These are phyloP conservation scores for Sporisorium reilianum DNA, from an alignment of 1,284 basidiomycete species.

Conservation along the genomic window DNA sequence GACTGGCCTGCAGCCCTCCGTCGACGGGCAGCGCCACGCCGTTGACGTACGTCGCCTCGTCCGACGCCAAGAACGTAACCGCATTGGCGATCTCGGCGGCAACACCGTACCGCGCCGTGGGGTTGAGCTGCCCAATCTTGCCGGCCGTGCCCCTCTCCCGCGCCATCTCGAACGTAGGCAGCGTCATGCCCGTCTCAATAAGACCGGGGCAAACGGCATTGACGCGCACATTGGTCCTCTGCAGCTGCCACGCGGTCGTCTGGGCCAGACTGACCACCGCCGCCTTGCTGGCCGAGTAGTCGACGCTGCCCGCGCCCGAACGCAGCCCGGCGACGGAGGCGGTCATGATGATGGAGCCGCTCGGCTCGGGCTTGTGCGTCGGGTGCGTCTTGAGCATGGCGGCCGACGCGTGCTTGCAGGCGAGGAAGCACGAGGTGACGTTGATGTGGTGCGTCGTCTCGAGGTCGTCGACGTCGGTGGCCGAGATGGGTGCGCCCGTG, in stretches of 20 bases:
- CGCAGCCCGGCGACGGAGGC: conserved; percentile 91
- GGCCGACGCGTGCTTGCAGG: conserved; percentile 83
- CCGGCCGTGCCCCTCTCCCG: conserved; percentile 77
- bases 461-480: conserved; percentile 78
- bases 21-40: conserved; percentile 88
- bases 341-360: conserved; percentile 89
- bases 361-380: conserved; percentile 74
- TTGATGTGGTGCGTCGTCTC: conserved; percentile 85
- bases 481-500: conserved; percentile 72
- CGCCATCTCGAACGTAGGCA: conserved; percentile 79
- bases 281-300: conserved; percentile 75
- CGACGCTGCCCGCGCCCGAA: conserved; percentile 84
- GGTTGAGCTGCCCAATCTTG: conserved; percentile 88
- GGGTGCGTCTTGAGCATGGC: conserved; percentile 80
- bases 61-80: conserved; percentile 86
- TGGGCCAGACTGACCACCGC: conserved; percentile 81
- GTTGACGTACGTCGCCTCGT: conserved; percentile 87
- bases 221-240: conserved; percentile 83
- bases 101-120: conserved; percentile 77
- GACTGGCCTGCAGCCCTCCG: conserved; percentile 82
- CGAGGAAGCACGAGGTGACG: conserved; percentile 88
- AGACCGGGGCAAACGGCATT: conserved; percentile 91
- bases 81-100: conserved; percentile 77
- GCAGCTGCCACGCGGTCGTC: conserved; percentile 83
- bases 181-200: conserved; percentile 90